phyloP scores from a whole-genome alignment of 177 flowering plant genomes.

The Vitis hybrid region DNA sequence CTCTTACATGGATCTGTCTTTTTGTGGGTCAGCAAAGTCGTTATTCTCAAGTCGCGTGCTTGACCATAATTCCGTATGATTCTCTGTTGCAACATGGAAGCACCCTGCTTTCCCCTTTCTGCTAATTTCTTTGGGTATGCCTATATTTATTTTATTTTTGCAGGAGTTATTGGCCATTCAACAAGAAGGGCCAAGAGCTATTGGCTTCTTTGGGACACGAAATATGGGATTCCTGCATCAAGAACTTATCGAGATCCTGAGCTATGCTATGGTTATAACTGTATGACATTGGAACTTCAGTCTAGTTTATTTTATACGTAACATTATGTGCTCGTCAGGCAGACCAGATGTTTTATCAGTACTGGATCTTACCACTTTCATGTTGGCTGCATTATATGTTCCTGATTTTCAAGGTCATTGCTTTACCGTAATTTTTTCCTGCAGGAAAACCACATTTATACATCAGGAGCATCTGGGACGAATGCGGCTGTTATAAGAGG shows the following conservation, averaged over 20 bases:
- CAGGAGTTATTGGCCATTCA: slow-evolving; percentile 97
- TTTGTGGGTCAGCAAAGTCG: no score
- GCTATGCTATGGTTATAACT: slow-evolving; percentile 98
- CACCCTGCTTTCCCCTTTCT: no score
- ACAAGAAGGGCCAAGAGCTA: slow-evolving; percentile 94
- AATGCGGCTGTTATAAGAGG: slow-evolving; percentile 99
- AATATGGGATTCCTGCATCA: slow-evolving; percentile 99
- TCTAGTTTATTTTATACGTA: background rate
- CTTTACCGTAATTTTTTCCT: slow-evolving; percentile 1
- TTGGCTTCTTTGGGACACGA: slow-evolving; percentile 97
- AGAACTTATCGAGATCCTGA: slow-evolving; percentile 93
- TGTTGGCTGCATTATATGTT: background rate
- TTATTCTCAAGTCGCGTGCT: no score
- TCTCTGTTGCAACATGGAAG: no score
- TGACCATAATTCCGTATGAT: no score
- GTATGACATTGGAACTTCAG: slow-evolving; percentile 44
- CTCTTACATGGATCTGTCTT: no score
- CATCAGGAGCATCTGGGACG: slow-evolving; percentile 98
- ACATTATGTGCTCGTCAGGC: no score
- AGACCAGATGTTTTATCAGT: no score
- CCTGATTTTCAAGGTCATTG: slow-evolving; percentile 2
- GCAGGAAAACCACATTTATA: slow-evolving; percentile 96
- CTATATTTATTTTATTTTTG: slow-evolving; percentile 10
- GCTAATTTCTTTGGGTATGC: no score
- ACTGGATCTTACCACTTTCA: no score